Evolutionary conservation across 2,329 filamentous ascomycete species (phyloP).

Genomic region (Microcyclosporella mali): DNA sequence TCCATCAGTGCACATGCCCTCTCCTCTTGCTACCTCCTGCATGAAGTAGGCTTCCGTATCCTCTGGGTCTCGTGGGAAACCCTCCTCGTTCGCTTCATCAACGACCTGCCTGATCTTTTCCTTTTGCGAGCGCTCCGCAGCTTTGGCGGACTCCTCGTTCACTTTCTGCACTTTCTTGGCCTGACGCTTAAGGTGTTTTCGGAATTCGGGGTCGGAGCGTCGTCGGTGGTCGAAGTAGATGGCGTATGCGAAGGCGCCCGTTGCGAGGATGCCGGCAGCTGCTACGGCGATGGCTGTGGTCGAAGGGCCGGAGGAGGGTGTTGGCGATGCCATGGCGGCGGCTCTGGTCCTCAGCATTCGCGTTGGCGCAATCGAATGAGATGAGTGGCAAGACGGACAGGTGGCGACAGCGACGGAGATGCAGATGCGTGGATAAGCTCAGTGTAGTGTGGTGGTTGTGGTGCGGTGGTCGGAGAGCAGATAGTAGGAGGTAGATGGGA

Average conservation of each 20-base stretch:
- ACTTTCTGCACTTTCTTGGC: slow-evolving; percentile 65
- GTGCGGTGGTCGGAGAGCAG: not conserved
- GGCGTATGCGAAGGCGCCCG: slow-evolving; percentile 57
- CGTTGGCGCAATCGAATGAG: not conserved
- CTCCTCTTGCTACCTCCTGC: slow-evolving; percentile 84
- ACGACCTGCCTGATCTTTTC: slow-evolving; percentile 69
- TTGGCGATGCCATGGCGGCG: slow-evolving; percentile 31
- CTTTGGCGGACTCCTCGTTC: slow-evolving; percentile 66
- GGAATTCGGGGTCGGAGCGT: slow-evolving; percentile 58
- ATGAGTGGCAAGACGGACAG: not conserved
- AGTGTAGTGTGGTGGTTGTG: not conserved
- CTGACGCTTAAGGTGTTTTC: slow-evolving; percentile 62
- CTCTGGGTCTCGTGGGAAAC: slow-evolving; percentile 83
- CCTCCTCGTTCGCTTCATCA: slow-evolving; percentile 78
- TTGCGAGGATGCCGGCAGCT: slow-evolving; percentile 52
- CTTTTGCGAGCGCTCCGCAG: slow-evolving; percentile 60
- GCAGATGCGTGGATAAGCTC: not conserved
- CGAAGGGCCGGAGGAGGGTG: slow-evolving; percentile 38
- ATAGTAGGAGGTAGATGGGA: not conserved
- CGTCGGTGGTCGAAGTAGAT: slow-evolving; percentile 62
- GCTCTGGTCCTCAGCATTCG: not conserved
- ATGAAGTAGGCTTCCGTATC: slow-evolving; percentile 97
- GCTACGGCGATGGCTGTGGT: slow-evolving; percentile 54
- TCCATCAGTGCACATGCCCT: slow-evolving; percentile 78
- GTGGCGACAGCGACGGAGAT: not conserved